Conservation (phyloP, 75 land plant species). For the Gnetum montanum region DNA sequence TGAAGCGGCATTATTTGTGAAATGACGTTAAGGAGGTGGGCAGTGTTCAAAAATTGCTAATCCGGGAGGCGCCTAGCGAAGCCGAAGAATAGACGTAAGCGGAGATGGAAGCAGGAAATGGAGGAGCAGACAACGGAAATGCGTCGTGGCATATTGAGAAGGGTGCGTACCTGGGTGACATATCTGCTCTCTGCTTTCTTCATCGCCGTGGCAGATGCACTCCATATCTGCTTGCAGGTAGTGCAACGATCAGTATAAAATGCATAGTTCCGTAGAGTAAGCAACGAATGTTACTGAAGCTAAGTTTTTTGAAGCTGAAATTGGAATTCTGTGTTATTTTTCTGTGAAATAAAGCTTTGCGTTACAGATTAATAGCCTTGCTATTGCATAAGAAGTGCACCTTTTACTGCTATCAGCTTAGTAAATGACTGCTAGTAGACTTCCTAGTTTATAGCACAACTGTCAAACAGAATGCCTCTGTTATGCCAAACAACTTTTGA, state of each 20-base stretch:
- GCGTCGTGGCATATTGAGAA: background rate
- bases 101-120: no score
- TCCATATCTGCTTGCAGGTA: slow-evolving; percentile 10
- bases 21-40: no score
- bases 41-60: no score
- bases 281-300: background rate
- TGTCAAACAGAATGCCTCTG: no score
- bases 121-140: background rate
- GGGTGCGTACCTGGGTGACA: background rate
- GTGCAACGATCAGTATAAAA: background rate
- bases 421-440: no score
- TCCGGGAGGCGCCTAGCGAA: no score
- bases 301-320: background rate
- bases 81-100: no score
- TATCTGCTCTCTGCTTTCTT: slow-evolving; percentile 4
- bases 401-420: no score
- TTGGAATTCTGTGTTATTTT: background rate
- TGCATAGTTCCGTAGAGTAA: background rate
- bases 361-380: background rate
- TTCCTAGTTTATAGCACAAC: no score
- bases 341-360: background rate
- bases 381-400: background rate
- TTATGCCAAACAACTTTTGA: no score
- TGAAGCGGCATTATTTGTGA: no score
- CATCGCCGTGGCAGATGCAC: background rate